These are phyloP conservation scores for Neurospora cerealis DNA, from an alignment of 495 filamentous ascomycete species.

Conservation along the genomic window DNA sequence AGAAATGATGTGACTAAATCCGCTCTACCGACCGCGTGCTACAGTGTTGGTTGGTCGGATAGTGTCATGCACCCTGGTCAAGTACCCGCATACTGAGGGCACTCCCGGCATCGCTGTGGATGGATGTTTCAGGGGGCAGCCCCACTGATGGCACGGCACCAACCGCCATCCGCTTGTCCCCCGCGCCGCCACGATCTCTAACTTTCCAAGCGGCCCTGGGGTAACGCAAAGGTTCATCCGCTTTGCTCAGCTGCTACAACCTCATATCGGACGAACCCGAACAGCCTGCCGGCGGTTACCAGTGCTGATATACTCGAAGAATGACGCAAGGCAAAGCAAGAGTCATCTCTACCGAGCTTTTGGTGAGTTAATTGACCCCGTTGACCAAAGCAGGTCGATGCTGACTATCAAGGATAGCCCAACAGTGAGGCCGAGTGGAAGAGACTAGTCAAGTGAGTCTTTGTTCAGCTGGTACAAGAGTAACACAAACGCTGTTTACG, in stretches of 20 bases:
- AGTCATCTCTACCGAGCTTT: slow-evolving; percentile 19
- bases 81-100: not conserved
- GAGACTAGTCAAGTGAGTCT: slow-evolving; percentile 33
- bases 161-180: not conserved
- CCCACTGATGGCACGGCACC: not conserved
- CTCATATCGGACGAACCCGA: not conserved
- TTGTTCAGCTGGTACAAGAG: not conserved
- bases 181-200: not conserved
- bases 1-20: not conserved
- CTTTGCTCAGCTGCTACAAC: not conserved
- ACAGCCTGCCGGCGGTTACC: not conserved
- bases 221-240: not conserved
- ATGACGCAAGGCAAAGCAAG: slow-evolving; percentile 12
- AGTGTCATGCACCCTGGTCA: not conserved
- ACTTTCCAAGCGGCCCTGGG: not conserved
- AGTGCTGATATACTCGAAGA: not conserved
- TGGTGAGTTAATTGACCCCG: slow-evolving; percentile 15
- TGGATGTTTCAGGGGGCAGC: not conserved
- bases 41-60: not conserved
- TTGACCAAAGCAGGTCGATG: not conserved
- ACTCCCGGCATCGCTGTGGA: not conserved
- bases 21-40: not conserved
- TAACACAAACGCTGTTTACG: slow-evolving; percentile 2
- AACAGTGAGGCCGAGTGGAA: slow-evolving; percentile 63
- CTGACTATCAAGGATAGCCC: slow-evolving; percentile 14